Base-by-base conservation (phyloP, 1,139 yeast genomes). In the Blastobotrys niveus region DNA sequence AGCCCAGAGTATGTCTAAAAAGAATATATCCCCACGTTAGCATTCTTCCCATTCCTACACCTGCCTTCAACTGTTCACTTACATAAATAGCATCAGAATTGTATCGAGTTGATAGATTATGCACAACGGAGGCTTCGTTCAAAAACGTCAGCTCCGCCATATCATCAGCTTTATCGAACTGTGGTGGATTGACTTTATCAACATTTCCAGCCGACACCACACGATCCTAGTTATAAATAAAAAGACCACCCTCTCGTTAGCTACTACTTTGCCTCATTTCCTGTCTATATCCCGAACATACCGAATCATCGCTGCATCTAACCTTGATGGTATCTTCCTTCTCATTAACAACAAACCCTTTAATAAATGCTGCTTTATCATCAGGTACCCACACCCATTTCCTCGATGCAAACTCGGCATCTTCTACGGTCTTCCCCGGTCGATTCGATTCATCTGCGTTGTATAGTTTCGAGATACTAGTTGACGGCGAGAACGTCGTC, bases 141-240 rank as follows among this genome's bases (percentile, higher is more conserved):
- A 91, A 71, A 62, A 82, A 89, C 1, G 99, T 93, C 55, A 91
- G 71, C 56, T 89, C 95, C 0, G 98, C 97, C 93, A 91, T 87
- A 60, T 91, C 96, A 55, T 84, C 80, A 49, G 94, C 89, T 57
- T 80, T 82, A 64, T 91, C 94, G 63, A 91, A 91, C 56, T 86
- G 85, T n/a, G 82, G 73, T 1, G 99, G 98, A 60, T 91, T 91
- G 32, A 68, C 73, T 52, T 79, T 79, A 52, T 84, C 83, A 18
- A 82, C 68, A 25, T 66, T 63, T 21, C 68, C 65, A 26, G 74
- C 68, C 24, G 69, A 67, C 3, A 80, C 70, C 2, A 62, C 59
- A 20, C 68, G 69, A 29, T 70, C 71, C 63, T 65, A 38, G n/a
- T 24, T 9, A n/a, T 25, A 24, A 12, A 24, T 35, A 31, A 48